Conservation (phyloP, 2,329 filamentous ascomycete species). For the Sphaerulina musiva region DNA sequence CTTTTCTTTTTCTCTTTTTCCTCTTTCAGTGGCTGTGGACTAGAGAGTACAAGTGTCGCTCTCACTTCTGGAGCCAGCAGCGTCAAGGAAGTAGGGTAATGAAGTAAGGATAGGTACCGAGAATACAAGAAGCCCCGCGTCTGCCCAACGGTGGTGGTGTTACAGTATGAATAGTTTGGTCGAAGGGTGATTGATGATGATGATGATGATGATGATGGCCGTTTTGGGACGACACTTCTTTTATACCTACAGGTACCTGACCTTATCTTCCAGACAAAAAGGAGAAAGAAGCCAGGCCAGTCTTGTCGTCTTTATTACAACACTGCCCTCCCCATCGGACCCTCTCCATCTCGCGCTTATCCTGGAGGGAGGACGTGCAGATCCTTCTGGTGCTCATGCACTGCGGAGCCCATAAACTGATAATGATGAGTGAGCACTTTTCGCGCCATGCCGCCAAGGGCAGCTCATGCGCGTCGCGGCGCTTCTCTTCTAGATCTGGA, state of each 20-base stretch:
- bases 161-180: neutral
- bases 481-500: neutral
- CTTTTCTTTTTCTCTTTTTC: no score
- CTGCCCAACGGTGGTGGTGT: neutral
- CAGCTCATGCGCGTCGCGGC: neutral
- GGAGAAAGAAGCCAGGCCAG: no score
- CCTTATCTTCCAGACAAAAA: neutral
- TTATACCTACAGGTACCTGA: no score
- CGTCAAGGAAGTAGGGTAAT: neutral
- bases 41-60: no score
- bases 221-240: neutral
- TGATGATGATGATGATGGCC: neutral
- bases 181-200: neutral
- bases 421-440: neutral
- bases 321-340: no score
- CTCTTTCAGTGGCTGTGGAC: no score
- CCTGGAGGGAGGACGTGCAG: neutral
- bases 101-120: neutral
- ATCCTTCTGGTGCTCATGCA: neutral
- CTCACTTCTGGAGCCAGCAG: neutral
- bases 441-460: conserved; percentile 4
- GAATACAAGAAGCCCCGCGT: neutral
- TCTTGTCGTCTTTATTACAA: neutral
- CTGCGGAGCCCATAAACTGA: neutral
- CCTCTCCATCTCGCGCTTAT: no score